Conservation (phyloP, 306 rosid species). For the Trifolium dubium region DNA sequence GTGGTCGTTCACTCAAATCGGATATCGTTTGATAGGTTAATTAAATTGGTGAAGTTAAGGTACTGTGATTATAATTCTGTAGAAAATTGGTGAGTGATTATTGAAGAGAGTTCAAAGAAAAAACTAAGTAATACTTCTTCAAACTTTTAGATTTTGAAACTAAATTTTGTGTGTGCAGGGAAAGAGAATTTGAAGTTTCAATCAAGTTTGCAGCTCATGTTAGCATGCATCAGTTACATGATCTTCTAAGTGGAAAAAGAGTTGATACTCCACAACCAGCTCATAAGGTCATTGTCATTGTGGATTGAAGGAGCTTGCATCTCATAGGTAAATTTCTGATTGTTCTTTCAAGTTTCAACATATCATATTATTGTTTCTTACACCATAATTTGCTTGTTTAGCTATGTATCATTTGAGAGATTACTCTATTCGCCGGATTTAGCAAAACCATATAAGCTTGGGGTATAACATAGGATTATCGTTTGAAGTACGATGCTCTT, state of each 20-base stretch:
- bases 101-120: no score
- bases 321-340: conserved; percentile 47
- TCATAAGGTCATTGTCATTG: conserved; percentile 47
- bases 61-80: no score
- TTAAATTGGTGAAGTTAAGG: no score
- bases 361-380: conserved; percentile 20
- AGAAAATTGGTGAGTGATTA: conserved; percentile 49
- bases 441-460: conserved; percentile 49
- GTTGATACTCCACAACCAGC: conserved; percentile 52
- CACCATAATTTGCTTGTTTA: conserved; percentile 26
- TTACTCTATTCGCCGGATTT: conserved; percentile 53
- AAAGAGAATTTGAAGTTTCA: conserved; percentile 47
- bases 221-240: conserved; percentile 54
- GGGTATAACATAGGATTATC: no score
- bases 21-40: no score
- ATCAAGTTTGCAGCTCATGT: conserved; percentile 49
- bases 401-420: conserved; percentile 53
- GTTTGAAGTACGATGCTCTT: no score
- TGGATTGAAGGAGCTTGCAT: conserved; percentile 51
- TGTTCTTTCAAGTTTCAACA: conserved; percentile 1
- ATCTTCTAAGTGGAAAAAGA: conserved; percentile 57
- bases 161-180: conserved; percentile 37
- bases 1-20: no score
- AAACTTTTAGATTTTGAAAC: conserved; percentile 9
- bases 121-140: not conserved